Evolutionary conservation across 1,284 basidiomycete genomes (phyloP), one percentile per base, ranked within the genome.

Genomic region (Pterulicium gracile): DNA sequence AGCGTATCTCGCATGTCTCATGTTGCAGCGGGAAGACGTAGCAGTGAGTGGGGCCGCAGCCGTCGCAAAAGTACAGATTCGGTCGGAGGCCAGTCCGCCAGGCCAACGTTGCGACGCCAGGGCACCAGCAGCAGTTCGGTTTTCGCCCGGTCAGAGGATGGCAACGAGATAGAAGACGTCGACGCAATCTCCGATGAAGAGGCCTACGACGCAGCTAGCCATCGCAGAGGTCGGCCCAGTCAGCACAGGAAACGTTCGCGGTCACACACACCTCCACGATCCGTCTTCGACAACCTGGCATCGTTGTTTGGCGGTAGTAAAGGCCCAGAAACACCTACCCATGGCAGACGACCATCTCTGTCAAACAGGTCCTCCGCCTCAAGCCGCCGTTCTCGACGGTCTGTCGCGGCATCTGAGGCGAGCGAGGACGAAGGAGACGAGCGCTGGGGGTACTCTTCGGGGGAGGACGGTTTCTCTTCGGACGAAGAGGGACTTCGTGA

Each of bases 381-480:
- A 3, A 73, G 76, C 15, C 56, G 67, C 15, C 70, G 76, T 49
- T 66, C 74, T 15, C 68, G 72, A 4, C 73, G 72, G 48, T 66
- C 70, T 42, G 69, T 64, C 20, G 74, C 68, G 32, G 81, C 79
- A 2, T 79, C 82, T 36, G 63, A 79, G 56, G 77, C 70, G 10
- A 53, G 73, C 14, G 77, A 73, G 12, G 72, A 75, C 19, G 76
- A 74, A 41, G 71, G 66, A 24, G 69, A 71, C 42, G 84, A 87
- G 50, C 72, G 81, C 3, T 88, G 85, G 85, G 86, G 86, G 3
- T 88, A 88, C 58, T 77, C 79, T 15, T 87, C 85, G 3, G 83
- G 75, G 17, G 85, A 88, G 57, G 81, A 80, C 53, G 73, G 72
- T 43, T 48, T 54, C 55, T 23, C 55, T 54, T 49, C 63, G 49